Base-by-base conservation (phyloP, 202 grass and related monocot genomes). In the Schoenoplectus tabernaemontani region DNA sequence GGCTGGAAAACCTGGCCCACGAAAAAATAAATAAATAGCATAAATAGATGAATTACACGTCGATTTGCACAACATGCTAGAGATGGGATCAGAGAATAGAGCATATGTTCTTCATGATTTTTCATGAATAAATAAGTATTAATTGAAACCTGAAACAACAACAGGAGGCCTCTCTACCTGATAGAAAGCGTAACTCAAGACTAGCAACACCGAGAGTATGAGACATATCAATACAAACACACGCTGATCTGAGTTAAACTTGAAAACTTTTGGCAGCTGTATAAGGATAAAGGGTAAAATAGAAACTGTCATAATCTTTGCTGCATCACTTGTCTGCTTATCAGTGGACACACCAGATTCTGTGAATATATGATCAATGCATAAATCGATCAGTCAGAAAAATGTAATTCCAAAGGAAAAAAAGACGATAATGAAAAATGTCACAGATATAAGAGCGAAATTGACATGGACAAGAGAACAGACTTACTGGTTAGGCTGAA, bases 301-400 rank as follows among this genome's bases (percentile, higher is more conserved):
- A 77, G 96, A 98, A 86, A 98, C 59, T 3, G 38, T 64, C 96
- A 98, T 95, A n/a, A 98, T 98, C 70, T 89, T 87, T 82, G 96
- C 88, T 19, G 96, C 90, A 80, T 89, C 87, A 78, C 90, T 95
- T 39, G 96, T 98, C 76, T 85, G 86, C 69, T 83, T 39, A 78
- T 98, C 96, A 38, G 91, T 92, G 57, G 91, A 85, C 88, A 95
- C 88, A 68, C 90, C 96, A 88, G 90, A 91, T 1, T 85, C 96
- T 97, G 61, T 39, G 68, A 83, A 57, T 59, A 81, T 28, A 17
- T 30, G 54, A 3, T 72, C 36, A 64, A 20, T 68, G 48, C 80
- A 60, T 54, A 74, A 50, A 33, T 28, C n/a, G n/a, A n/a, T 53
- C 24, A 12, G 2, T 73, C 68, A 73, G 43, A 50, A 30, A n/a